These are phyloP conservation scores for Cordyceps farinosa DNA, from an alignment of 2,329 filamentous ascomycete genomes.

Conservation along the genomic window DNA sequence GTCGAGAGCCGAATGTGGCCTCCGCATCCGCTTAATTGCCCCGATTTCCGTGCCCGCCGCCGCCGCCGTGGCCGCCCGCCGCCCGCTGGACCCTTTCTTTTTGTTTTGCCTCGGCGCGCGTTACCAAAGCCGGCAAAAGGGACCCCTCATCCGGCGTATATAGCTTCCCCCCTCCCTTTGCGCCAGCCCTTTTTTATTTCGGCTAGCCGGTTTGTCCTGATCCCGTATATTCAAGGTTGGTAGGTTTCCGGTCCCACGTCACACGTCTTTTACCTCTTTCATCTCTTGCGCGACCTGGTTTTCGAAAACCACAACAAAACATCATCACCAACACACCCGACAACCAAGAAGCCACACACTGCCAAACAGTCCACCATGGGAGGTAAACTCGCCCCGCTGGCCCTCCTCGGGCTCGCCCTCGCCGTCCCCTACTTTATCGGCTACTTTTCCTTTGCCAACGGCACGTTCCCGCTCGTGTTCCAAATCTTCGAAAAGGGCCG, in stretches of 20 bases:
- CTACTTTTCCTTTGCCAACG: constrained; percentile 21
- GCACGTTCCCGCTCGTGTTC: constrained; percentile 16
- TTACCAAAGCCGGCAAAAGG: background rate
- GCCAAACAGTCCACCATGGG: constrained; percentile 14
- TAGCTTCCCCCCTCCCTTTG: background rate
- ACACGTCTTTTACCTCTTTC: no score
- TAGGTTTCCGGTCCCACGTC: no score
- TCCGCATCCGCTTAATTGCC: constrained; percentile 1
- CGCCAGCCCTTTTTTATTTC: no score
- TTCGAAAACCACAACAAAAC: background rate
- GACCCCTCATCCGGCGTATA: background rate
- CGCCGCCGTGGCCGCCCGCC: background rate
- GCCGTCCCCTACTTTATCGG: constrained; percentile 23
- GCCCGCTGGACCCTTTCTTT: background rate
- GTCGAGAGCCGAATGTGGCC: background rate
- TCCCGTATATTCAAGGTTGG: no score
- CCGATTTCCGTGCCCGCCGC: constrained; percentile 5
- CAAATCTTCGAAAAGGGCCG: background rate
- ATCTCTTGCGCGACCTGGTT: no score
- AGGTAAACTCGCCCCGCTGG: constrained; percentile 17
- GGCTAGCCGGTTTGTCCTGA: no score
- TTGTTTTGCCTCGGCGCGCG: background rate
- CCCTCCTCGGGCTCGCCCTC: constrained; percentile 17
- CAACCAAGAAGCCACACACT: background rate
- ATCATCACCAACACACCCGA: background rate